Conservation (phyloP, 805 yeast species). For the Cyberlindnera japonica region DNA sequence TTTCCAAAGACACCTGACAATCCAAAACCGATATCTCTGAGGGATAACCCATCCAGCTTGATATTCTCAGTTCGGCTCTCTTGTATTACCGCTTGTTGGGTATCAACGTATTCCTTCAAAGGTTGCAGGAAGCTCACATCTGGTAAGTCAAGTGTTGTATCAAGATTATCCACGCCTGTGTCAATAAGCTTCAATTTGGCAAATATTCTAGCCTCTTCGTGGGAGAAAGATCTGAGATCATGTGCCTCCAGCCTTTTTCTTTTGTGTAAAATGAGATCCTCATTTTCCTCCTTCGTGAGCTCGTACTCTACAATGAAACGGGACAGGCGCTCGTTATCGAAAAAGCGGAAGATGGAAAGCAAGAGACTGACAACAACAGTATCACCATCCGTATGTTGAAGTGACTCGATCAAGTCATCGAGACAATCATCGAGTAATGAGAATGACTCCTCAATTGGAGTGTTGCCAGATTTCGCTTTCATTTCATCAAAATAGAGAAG, state of each 20-base stretch:
- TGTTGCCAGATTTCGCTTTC: constrained; percentile 14
- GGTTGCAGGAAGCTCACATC: constrained; percentile 20
- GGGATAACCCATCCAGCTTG: constrained; percentile 22
- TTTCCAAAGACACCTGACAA: constrained; percentile 19
- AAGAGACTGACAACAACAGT: constrained; percentile 47
- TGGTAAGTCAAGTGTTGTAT: constrained; percentile 5
- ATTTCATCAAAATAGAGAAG: constrained; percentile 51
- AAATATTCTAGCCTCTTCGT: constrained; percentile 13
- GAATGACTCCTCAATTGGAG: constrained; percentile 9
- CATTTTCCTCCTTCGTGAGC: constrained; percentile 42
- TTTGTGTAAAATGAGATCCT: constrained; percentile 30
- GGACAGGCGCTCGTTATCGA: constrained; percentile 46
- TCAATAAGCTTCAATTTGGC: neutral
- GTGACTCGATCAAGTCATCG: constrained; percentile 62
- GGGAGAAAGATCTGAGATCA: constrained; percentile 10
- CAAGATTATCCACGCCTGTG: neutral
- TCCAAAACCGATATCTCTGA: constrained; percentile 29
- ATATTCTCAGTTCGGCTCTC: constrained; percentile 13
- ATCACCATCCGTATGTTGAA: constrained; percentile 68
- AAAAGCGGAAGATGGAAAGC: constrained; percentile 46
- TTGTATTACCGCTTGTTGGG: constrained; percentile 7
- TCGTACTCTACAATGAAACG: constrained; percentile 60
- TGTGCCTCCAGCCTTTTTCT: constrained; percentile 23
- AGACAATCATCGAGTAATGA: constrained; percentile 31
- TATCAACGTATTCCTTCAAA: constrained; percentile 10